Evolutionary conservation across 163 green algal species (phyloP), one percentile per base, ranked within the genome.

Genomic region (Scenedesmus sp.): DNA sequence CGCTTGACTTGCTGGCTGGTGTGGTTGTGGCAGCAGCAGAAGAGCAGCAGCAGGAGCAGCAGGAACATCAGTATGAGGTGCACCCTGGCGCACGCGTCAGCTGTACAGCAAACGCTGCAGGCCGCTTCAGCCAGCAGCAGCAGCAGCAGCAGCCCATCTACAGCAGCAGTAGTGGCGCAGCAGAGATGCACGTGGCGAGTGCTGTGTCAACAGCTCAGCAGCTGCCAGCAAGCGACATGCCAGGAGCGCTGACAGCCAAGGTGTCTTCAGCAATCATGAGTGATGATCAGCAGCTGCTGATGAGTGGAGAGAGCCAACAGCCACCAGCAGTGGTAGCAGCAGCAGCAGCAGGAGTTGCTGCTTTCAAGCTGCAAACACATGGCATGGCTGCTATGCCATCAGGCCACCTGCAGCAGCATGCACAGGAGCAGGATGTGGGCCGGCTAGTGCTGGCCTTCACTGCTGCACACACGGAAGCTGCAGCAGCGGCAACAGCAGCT

Each of bases 11-110:
- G 66, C 66, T 76, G 66, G 66, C 66, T 12, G 66, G 66, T 4
- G 66, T 76, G 66, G 66, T 76, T 34, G 66, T 76, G 66, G 66
- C 66, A 76, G 66, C 66, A 34, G 66, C 66, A 76, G 66, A 16
- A 76, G 66, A 83, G 74, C 74, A 83, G 74, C 74, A 83, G 74
- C 74, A 83, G 26, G 15, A 4, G 3, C n/a, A 83, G n/a, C 74
- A 83, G 74, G n/a, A 83, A 46, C 34, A 46, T 46, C 34, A 46
- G 34, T 46, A 46, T 46, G 34, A 46, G 34, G 34, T 46, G 74
- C 74, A 57, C 74, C n/a, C 2, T 18, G 26, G 8, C 5, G n/a
- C 8, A 6, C 74, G 56, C n/a, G 9, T 16, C 74, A 16, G 26
- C 9, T 6, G 3, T 7, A 83, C 13, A 57, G 26, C 74, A 9